These are phyloP conservation scores for Parafenestella ontariensis DNA, from an alignment of 2,329 filamentous ascomycete species.

Conservation along the genomic window DNA sequence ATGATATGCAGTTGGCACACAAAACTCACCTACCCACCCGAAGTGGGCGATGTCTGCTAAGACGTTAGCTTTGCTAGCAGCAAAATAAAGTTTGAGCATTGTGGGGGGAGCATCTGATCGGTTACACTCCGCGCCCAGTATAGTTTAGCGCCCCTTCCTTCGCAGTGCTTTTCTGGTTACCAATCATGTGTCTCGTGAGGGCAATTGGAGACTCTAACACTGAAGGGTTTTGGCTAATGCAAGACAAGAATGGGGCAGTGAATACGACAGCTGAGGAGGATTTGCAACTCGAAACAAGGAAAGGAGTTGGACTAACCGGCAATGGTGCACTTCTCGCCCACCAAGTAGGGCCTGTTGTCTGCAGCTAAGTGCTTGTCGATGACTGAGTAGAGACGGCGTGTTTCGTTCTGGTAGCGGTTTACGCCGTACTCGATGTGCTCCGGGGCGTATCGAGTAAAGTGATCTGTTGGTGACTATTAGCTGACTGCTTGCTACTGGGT, in stretches of 20 bases:
- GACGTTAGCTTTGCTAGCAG: neutral
- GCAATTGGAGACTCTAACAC: neutral
- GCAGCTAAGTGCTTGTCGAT: constrained; percentile 72
- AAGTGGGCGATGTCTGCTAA: constrained; percentile 73
- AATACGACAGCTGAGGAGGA: neutral
- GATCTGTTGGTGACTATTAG: neutral
- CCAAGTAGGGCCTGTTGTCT: constrained; percentile 59
- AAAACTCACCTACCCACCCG: constrained; percentile 86
- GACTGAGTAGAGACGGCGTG: constrained; percentile 79
- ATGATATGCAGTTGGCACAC: no score
- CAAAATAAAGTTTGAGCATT: neutral
- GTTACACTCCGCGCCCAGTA: neutral
- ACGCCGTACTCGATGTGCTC: constrained; percentile 84
- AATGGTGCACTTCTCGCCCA: constrained; percentile 70
- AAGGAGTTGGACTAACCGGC: constrained; percentile 29
- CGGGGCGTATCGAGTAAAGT: constrained; percentile 67
- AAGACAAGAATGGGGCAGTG: neutral
- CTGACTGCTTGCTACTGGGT: neutral
- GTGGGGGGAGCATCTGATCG: neutral
- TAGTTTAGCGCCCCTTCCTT: neutral
- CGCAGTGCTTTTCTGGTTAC: neutral
- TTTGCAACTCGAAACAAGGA: neutral
- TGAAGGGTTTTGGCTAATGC: neutral
- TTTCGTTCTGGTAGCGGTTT: constrained; percentile 83
- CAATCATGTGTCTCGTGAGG: neutral